Percentiles rank a stretch among this genome's conserved stretches.
Conservation (phyloP, 2,329 filamentous ascomycete genomes). For the Fusarium setosum region DNA sequence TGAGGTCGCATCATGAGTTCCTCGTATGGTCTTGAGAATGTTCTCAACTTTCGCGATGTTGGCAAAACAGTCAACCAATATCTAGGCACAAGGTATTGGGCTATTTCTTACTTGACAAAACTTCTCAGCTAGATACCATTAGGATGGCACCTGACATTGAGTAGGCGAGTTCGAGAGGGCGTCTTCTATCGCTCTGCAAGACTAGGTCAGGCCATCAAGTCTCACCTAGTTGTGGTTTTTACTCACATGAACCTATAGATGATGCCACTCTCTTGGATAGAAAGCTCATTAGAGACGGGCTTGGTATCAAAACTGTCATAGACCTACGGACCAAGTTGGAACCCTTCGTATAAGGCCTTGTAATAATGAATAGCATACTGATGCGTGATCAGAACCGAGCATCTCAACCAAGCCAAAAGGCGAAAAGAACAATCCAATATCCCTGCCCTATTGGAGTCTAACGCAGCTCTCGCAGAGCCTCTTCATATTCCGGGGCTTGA, state of each 20-base stretch:
- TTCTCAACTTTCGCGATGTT: conserved; percentile 84
- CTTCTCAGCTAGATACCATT: background rate
- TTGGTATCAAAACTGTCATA: conserved; percentile 77
- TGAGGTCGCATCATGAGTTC: conserved; percentile 25
- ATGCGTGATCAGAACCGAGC: conserved; percentile 70
- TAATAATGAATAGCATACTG: background rate
- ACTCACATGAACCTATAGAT: conserved; percentile 59
- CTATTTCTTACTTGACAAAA: too few species aligned
- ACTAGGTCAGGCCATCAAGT: conserved; percentile 56
- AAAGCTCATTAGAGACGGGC: conserved; percentile 65
- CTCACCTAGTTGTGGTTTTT: background rate
- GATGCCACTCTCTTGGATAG: conserved; percentile 77
- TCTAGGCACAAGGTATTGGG: conserved; percentile 62
- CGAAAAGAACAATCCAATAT: conserved; percentile 59
- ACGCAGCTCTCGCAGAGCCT: conserved; percentile 63
- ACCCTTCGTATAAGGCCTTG: background rate
- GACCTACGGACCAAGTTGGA: conserved; percentile 81
- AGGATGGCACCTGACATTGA: background rate
- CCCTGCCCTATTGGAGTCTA: conserved; percentile 53
- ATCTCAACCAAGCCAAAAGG: conserved; percentile 74
- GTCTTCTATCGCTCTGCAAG: conserved; percentile 76
- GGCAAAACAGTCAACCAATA: conserved; percentile 73
- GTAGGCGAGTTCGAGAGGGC: conserved; percentile 67
- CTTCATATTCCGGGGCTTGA: conserved; percentile 71
- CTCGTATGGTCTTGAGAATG: conserved; percentile 35